These are phyloP conservation scores for Cytospora paraplurivora DNA, from an alignment of 2,329 filamentous ascomycete genomes.

Conservation along the genomic window DNA sequence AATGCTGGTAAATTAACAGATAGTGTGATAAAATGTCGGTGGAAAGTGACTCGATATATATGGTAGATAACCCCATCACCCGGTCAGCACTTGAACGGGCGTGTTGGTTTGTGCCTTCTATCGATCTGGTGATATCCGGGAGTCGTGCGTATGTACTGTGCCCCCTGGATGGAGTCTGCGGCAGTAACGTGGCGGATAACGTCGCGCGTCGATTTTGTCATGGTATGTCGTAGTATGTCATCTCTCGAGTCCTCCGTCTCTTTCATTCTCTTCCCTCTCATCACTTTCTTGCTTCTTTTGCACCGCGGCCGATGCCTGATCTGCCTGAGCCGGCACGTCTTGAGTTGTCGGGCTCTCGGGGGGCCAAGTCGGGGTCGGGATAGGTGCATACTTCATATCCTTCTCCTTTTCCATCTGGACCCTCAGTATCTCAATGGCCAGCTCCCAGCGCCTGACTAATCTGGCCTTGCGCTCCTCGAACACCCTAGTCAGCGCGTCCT, in stretches of 20 bases:
- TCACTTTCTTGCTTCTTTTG: conserved; percentile 15
- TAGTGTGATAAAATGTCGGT: background rate
- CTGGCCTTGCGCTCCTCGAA: conserved; percentile 50
- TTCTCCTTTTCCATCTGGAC: conserved; percentile 52
- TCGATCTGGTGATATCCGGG: conserved; percentile 8
- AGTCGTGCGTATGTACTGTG: background rate
- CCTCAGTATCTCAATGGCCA: conserved; percentile 56
- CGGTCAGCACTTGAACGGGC: conserved; percentile 28
- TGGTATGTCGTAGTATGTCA: background rate
- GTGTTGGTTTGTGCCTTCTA: conserved; percentile 12
- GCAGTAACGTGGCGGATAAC: conserved; percentile 2
- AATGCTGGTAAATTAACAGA: conserved; percentile 1
- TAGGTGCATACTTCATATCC: conserved; percentile 45
- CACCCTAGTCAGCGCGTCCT: conserved; percentile 47
- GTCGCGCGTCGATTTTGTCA: conserved; percentile 1
- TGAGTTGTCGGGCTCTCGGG: conserved; percentile 34
- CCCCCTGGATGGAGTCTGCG: background rate
- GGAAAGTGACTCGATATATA: conserved; percentile 1
- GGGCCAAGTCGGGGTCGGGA: conserved; percentile 46
- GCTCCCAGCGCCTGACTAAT: conserved; percentile 53
- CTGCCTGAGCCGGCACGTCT: conserved; percentile 3
- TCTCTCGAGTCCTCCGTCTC: background rate
- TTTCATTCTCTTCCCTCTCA: background rate
- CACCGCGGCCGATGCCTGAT: conserved; percentile 23
- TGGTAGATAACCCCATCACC: conserved; percentile 12